Conservation (phyloP, 345 rosid species). For the Dovyalis caffra region DNA sequence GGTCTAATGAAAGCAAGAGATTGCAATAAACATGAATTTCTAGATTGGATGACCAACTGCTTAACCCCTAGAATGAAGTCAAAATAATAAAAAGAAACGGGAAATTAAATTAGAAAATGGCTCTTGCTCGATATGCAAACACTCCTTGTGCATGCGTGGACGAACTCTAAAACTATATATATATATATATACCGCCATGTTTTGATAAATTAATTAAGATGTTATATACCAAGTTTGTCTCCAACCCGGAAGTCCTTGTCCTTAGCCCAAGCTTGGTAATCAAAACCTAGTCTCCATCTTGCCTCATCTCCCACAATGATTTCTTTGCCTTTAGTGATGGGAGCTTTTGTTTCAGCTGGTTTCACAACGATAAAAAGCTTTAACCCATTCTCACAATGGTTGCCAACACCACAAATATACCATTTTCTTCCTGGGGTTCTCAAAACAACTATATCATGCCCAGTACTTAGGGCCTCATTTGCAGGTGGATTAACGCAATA, state of each 20-base stretch:
- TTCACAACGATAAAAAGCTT: constrained; percentile 9
- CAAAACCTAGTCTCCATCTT: constrained; percentile 34
- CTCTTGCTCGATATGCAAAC: too few relatives aligned
- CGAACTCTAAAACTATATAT: too few relatives aligned
- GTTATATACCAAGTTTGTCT: constrained; percentile 31
- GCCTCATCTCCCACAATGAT: constrained; percentile 29
- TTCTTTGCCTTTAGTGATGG: constrained; percentile 1
- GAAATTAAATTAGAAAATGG: too few relatives aligned
- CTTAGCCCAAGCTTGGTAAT: constrained; percentile 37
- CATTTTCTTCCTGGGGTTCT: constrained; percentile 21
- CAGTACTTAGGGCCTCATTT: background rate
- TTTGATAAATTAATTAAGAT: too few relatives aligned
- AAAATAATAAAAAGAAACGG: too few relatives aligned
- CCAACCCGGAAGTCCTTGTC: constrained; percentile 36
- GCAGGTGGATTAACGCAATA: constrained; percentile 11
- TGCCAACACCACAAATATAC: constrained; percentile 19
- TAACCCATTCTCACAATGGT: constrained; percentile 3
- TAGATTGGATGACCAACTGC: too few relatives aligned
- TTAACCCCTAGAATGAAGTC: too few relatives aligned
- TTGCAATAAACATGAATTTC: too few relatives aligned
- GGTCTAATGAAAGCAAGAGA: too few relatives aligned
- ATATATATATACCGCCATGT: too few relatives aligned
- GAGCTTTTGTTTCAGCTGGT: background rate
- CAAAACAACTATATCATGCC: constrained; percentile 5
- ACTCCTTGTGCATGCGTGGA: too few relatives aligned